phyloP scores from a whole-genome alignment of 345 rosid genomes.

The Rubroshorea leprosula region DNA sequence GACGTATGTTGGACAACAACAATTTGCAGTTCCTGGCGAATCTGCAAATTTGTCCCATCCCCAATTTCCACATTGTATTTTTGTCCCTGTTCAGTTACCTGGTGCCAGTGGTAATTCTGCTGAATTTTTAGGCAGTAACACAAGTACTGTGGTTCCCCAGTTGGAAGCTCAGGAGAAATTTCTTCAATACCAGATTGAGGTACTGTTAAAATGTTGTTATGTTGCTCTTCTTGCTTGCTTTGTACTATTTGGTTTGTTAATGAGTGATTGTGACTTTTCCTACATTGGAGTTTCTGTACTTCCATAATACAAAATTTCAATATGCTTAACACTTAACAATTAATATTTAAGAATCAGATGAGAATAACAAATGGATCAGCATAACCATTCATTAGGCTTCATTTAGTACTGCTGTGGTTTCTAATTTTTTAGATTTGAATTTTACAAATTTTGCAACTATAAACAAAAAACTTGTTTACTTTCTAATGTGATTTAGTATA shows the following conservation, averaged over 20 bases:
- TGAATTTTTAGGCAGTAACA: constrained; percentile 17
- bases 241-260: background rate
- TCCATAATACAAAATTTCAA: too few species aligned
- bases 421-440: too few species aligned
- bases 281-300: too few species aligned
- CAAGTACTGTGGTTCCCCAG: constrained; percentile 24
- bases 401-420: too few species aligned
- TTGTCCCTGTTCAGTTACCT: constrained; percentile 37
- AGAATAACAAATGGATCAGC: too few species aligned
- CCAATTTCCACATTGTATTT: constrained; percentile 30
- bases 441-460: too few species aligned
- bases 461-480: too few species aligned
- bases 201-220: constrained; percentile 12
- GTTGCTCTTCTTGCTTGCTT: constrained; percentile 1
- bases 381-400: too few species aligned
- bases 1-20: constrained; percentile 25
- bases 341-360: too few species aligned
- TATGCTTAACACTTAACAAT: too few species aligned
- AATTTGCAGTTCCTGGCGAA: constrained; percentile 24
- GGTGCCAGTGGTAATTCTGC: constrained; percentile 22
- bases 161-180: constrained; percentile 49
- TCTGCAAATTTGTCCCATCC: constrained; percentile 22
- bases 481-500: too few species aligned
- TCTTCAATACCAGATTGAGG: constrained; percentile 70
- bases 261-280: background rate